Evolutionary conservation across 495 filamentous ascomycete genomes (phyloP).

Genomic region (Penicillium cataractarum): DNA sequence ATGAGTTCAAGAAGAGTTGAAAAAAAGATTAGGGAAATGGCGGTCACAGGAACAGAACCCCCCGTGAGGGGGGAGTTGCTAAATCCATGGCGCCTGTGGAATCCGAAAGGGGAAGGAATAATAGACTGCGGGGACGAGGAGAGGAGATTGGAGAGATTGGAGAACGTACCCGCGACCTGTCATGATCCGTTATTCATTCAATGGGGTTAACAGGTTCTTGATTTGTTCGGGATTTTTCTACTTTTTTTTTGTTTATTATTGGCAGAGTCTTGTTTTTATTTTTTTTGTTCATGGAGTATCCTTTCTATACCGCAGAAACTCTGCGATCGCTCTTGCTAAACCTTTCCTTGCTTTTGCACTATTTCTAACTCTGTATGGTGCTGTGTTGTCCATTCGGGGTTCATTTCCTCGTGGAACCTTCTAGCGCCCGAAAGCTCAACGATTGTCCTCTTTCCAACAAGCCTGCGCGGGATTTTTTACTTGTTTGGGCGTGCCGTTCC

Average conservation of each 20-base stretch:
- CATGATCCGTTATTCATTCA: neutral
- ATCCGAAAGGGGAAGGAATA: neutral
- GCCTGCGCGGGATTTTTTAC: conserved; percentile 19
- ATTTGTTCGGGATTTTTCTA: neutral
- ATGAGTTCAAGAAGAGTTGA: neutral
- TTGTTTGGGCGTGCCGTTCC: conserved; percentile 22
- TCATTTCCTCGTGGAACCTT: neutral
- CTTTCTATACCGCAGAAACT: neutral
- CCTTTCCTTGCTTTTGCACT: neutral
- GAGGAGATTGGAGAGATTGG: neutral
- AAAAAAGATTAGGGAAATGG: conserved; percentile 2
- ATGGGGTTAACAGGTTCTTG: neutral
- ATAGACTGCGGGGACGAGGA: conserved; percentile 2
- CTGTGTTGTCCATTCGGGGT: neutral
- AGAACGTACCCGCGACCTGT: neutral
- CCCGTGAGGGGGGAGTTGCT: neutral
- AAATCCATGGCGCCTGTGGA: no score
- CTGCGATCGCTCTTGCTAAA: neutral
- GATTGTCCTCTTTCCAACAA: no score
- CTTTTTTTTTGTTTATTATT: neutral
- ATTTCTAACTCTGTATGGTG: neutral
- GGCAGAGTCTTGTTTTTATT: neutral
- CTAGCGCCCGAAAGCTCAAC: neutral
- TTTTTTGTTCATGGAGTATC: neutral
- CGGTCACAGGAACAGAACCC: neutral